Evolutionary conservation across 1,284 basidiomycete genomes (phyloP), one percentile per base, ranked within the genome.

Genomic region (Ceratobasidium sp.): DNA sequence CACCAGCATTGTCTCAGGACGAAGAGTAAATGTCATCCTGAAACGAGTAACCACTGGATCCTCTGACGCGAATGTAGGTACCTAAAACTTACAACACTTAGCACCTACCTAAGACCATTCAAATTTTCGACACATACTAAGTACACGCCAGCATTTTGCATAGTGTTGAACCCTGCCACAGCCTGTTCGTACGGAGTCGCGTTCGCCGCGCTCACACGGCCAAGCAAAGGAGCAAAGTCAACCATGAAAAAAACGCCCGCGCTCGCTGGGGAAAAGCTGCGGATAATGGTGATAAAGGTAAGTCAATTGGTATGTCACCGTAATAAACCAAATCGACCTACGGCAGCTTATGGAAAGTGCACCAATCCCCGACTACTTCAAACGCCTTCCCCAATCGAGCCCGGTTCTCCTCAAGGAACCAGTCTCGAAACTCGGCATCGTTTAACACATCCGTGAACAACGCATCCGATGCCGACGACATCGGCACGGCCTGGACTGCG

Each of bases 211-310:
- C 31, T 15, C 3, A 73, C 27, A 6, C 67, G 67, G 17, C 15
- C 41, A 36, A 47, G 41, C 17, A 71, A 5, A 14, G 69, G 69
- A 41, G 51, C 69, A 11, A 62, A 44, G 48, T 62, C 69, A 4
- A 73, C 57, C 2, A 73, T 48, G 33, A 73, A 73, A 19, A 73
- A 73, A 41, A 73, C 69, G 1, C 69, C 69, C 6, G 57, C 69
- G 48, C 69, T 73, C 22, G 67, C 67, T 15, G 67, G 67, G 19
- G 51, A 27, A 29, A 72, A 72, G 24, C 67, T 72, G 11, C 51
- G n/a, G 17, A 19, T 27, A 15, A 64, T n/a, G n/a, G n/a, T n/a
- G n/a, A n/a, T n/a, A n/a, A n/a, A n/a, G n/a, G n/a, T n/a, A n/a
- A n/a, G n/a, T n/a, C n/a, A n/a, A n/a, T n/a, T n/a, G n/a, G n/a